These are phyloP conservation scores for Fusarium robinianum DNA, from an alignment of 2,329 filamentous ascomycete genomes.

Conservation along the genomic window DNA sequence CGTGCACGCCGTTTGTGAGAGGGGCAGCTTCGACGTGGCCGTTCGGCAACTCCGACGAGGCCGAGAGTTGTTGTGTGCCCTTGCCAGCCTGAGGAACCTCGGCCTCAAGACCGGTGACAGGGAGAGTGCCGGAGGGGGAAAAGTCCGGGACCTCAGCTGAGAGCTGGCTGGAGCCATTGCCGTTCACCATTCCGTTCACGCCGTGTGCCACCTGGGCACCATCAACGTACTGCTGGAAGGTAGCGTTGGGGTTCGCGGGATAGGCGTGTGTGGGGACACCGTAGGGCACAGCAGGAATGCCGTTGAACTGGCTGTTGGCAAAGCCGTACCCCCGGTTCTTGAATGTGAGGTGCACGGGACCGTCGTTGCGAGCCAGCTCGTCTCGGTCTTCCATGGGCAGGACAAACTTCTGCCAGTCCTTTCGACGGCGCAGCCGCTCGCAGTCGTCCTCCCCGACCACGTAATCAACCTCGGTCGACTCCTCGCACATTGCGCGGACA, in stretches of 20 bases:
- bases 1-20: conserved; percentile 39
- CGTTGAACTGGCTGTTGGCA: conserved; percentile 39
- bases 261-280: conserved; percentile 40
- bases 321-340: conserved; percentile 42
- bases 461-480: conserved; percentile 75
- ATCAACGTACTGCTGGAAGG: conserved; percentile 41
- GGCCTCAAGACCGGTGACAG: conserved; percentile 18
- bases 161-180: conserved; percentile 40
- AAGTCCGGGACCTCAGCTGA: conserved; percentile 49
- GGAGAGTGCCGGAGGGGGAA: conserved; percentile 40
- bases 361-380: conserved; percentile 72
- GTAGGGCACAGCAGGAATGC: conserved; percentile 40
- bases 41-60: conserved; percentile 24
- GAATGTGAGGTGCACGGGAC: conserved; percentile 52
- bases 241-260: conserved; percentile 31
- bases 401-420: conserved; percentile 82
- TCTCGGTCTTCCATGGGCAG: conserved; percentile 73
- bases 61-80: no score
- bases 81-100: conserved; percentile 15
- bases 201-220: conserved; percentile 46
- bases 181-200: conserved; percentile 36
- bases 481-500: conserved; percentile 74
- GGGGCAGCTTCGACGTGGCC: conserved; percentile 27
- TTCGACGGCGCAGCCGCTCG: conserved; percentile 75
- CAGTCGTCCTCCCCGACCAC: conserved; percentile 74